Evolutionary conservation across 352 stramenopile species (phyloP).

Genomic region (Poterioochromonas sp.): DNA sequence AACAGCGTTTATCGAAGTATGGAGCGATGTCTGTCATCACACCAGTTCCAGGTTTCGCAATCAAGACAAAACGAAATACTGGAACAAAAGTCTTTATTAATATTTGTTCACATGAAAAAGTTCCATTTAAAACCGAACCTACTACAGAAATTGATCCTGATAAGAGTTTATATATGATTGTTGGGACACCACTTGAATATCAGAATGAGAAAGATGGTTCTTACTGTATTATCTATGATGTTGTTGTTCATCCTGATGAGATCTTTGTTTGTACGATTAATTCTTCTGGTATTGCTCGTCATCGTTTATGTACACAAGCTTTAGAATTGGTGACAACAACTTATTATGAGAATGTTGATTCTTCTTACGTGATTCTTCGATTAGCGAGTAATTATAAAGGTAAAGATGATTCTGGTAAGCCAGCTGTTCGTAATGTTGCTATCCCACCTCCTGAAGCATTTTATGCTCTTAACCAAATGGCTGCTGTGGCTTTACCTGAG

Average conservation of each 20-base stretch:
- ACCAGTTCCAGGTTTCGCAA: background rate
- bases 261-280: conserved; percentile 7
- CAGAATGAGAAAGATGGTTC: conserved; percentile 9
- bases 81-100: conserved; percentile 20
- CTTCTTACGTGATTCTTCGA: background rate
- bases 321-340: background rate
- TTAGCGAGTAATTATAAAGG: conserved; percentile 13
- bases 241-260: background rate
- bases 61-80: conserved; percentile 1
- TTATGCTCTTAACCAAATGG: background rate
- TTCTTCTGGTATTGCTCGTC: background rate
- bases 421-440: background rate
- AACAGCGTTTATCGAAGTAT: background rate
- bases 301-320: background rate
- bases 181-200: background rate
- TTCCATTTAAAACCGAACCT: background rate
- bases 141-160: background rate
- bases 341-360: background rate
- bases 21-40: background rate
- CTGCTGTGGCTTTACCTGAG: background rate
- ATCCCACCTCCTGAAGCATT: background rate
- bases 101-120: background rate
- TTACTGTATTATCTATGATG: conserved; percentile 20
- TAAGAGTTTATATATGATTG: background rate
- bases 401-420: background rate